Evolutionary conservation across 306 rosid genomes (phyloP).

Genomic region (Lagenaria siceraria): DNA sequence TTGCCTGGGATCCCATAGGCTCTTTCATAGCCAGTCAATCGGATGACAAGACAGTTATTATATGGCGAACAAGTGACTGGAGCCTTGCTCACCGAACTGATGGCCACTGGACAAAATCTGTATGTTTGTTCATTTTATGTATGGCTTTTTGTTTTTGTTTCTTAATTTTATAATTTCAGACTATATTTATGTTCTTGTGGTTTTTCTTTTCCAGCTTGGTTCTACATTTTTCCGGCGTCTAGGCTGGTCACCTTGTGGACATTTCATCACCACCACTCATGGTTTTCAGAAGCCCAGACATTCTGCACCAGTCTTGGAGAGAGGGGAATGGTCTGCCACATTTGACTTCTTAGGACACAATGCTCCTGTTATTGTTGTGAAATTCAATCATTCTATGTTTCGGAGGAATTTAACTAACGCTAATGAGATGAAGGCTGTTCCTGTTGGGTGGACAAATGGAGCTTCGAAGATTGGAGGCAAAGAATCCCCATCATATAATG

Average conservation of each 20-base stretch:
- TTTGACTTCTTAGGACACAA: slow-evolving; percentile 97
- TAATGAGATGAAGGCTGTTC: slow-evolving; percentile 60
- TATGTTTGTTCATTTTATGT: slow-evolving; percentile 28
- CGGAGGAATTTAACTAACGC: slow-evolving; percentile 47
- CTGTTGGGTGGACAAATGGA: slow-evolving; percentile 86
- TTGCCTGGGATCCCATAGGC: slow-evolving; percentile 99
- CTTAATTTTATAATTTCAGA: not conserved
- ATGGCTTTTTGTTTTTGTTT: not conserved
- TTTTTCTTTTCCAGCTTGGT: slow-evolving; percentile 71
- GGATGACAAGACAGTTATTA: slow-evolving; percentile 94
- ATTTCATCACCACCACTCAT: slow-evolving; percentile 93
- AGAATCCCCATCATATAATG: slow-evolving; percentile 83
- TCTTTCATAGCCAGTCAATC: slow-evolving; percentile 97
- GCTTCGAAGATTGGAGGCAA: slow-evolving; percentile 63
- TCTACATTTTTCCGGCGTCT: slow-evolving; percentile 96
- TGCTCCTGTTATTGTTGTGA: slow-evolving; percentile 93
- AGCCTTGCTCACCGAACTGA: slow-evolving; percentile 97
- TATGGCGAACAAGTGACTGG: slow-evolving; percentile 99
- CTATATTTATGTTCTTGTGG: not conserved
- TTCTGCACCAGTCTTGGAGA: slow-evolving; percentile 96
- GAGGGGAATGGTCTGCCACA: slow-evolving; percentile 99
- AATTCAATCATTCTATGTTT: slow-evolving; percentile 95
- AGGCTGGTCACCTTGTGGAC: slow-evolving; percentile 99
- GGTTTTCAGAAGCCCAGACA: slow-evolving; percentile 99
- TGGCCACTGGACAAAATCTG: slow-evolving; percentile 96